Conservation (phyloP, 768 basidiomycete species). For the Hebeloma cylindrosporum region DNA sequence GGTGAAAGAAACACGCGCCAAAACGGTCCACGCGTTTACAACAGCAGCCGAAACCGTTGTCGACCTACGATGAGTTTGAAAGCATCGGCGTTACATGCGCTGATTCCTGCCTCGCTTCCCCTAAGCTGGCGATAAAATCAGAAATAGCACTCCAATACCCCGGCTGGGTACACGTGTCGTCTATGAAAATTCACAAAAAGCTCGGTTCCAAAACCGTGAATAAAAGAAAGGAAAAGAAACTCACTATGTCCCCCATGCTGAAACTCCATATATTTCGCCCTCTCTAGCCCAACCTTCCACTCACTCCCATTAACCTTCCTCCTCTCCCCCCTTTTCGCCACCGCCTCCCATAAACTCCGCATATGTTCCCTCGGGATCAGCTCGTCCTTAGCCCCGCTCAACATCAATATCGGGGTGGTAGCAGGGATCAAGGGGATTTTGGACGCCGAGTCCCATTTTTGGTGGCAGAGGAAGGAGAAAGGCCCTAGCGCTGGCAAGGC, state of each 20-base stretch:
- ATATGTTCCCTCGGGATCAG: constrained; percentile 79
- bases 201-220: background rate
- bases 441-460: constrained; percentile 82
- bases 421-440: constrained; percentile 63
- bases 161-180: constrained; percentile 28
- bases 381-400: constrained; percentile 73
- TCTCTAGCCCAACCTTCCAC: constrained; percentile 49
- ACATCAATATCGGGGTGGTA: constrained; percentile 74
- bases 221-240: constrained; percentile 7
- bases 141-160: constrained; percentile 28
- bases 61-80: too few relatives aligned
- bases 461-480: constrained; percentile 77
- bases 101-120: too few relatives aligned
- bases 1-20: too few relatives aligned
- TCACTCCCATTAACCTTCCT: constrained; percentile 37
- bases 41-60: too few relatives aligned
- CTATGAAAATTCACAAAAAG: constrained; percentile 12
- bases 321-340: constrained; percentile 53
- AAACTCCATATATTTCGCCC: constrained; percentile 58
- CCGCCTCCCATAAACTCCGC: constrained; percentile 67
- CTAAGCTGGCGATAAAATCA: constrained; percentile 24
- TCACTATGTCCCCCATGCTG: constrained; percentile 57
- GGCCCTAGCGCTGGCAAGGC: constrained; percentile 73
- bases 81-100: too few relatives aligned
- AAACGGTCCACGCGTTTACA: too few relatives aligned